phyloP scores from a whole-genome alignment of 805 yeast species.

The Candida argentea region DNA sequence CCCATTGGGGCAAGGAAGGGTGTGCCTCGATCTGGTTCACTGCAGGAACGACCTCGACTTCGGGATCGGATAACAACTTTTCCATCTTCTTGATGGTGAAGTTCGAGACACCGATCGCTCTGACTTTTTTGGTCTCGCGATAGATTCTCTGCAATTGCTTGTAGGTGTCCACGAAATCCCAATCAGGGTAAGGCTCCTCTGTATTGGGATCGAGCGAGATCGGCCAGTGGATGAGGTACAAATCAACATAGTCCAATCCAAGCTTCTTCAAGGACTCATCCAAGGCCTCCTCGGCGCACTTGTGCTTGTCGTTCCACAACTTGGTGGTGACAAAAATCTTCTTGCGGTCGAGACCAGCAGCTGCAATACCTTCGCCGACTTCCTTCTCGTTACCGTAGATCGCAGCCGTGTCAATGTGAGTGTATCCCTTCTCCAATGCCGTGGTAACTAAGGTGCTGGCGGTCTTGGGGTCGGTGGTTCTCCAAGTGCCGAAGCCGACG shows the following conservation, averaged over 20 bases:
- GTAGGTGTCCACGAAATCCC: constrained; percentile 25
- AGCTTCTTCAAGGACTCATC: constrained; percentile 49
- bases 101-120: constrained; percentile 28
- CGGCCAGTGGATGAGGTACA: constrained; percentile 80
- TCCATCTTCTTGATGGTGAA: constrained; percentile 19
- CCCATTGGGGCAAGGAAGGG: constrained; percentile 22
- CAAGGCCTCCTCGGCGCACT: constrained; percentile 41
- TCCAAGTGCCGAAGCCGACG: constrained; percentile 13
- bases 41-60: constrained; percentile 15
- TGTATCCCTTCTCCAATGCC: constrained; percentile 59
- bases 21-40: constrained; percentile 28
- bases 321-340: constrained; percentile 65
- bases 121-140: constrained; percentile 8
- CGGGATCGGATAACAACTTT: constrained; percentile 14
- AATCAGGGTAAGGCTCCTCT: constrained; percentile 8
- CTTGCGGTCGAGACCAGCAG: constrained; percentile 53
- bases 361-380: constrained; percentile 45
- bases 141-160: constrained; percentile 18
- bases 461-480: constrained; percentile 12
- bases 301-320: constrained; percentile 46
- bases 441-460: constrained; percentile 10
- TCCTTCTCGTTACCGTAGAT: constrained; percentile 54
- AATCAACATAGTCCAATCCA: constrained; percentile 65
- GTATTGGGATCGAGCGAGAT: constrained; percentile 3
- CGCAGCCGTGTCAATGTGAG: constrained; percentile 71